Percentiles rank a stretch among this genome's conserved stretches.
These are phyloP conservation scores for Trypanosoma melophagium DNA, from an alignment of 208 protist genomes.

Conservation along the genomic window DNA sequence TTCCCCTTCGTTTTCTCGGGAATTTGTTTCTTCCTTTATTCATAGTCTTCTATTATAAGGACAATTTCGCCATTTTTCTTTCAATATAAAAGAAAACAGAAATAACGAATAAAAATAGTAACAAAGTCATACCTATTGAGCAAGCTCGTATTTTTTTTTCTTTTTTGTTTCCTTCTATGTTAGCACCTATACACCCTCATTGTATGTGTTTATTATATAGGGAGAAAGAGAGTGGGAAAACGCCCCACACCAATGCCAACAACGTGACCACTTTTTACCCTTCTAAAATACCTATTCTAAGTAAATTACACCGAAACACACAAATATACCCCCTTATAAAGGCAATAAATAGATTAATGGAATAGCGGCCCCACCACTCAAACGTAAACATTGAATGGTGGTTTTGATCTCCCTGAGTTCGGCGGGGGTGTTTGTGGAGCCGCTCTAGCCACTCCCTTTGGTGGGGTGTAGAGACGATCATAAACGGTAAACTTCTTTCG, in stretches of 20 bases:
- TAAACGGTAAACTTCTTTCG: constrained; percentile 26
- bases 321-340: neutral
- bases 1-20: neutral
- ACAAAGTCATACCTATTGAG: too few species aligned
- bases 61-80: neutral
- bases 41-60: too few species aligned
- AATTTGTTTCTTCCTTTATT: too few species aligned
- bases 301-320: neutral
- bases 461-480: constrained; percentile 48
- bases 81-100: neutral
- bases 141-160: too few species aligned
- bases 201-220: too few species aligned
- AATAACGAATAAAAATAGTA: neutral
- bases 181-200: too few species aligned
- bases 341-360: neutral
- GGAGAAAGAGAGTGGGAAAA: too few species aligned
- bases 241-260: too few species aligned
- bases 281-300: neutral
- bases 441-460: constrained; percentile 3
- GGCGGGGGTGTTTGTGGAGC: constrained; percentile 8
- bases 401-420: constrained; percentile 14
- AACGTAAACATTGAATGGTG: constrained; percentile 31
- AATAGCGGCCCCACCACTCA: neutral
- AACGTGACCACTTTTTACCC: too few species aligned
- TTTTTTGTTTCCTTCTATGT: too few species aligned